Evolutionary conservation across 1,139 yeast genomes (phyloP), one percentile per base, ranked within the genome.

Genomic region (Saccharomyces uvarum): DNA sequence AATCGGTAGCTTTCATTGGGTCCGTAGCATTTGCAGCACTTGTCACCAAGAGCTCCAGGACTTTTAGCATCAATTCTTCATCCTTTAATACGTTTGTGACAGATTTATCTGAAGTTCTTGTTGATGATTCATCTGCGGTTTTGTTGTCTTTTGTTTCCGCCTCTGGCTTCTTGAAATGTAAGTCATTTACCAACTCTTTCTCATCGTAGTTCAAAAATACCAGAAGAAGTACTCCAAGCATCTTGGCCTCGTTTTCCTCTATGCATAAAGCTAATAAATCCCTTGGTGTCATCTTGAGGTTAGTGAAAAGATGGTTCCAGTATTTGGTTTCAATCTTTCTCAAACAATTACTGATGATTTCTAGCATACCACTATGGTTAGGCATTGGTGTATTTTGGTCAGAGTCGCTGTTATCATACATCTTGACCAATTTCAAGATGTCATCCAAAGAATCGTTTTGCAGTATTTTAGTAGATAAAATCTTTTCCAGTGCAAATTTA

Each of bases 261-360:
- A 77, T 70, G 42, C 74, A 63, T 60, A 67, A 57, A 54, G 72
- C 65, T 6, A 77, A 60, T 16, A 75, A 55, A 26, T 70, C 70
- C 53, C 77, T 70, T 26, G 82, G 77, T 7, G 74, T 66, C 55
- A 73, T 66, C 2, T 68, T 61, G 14, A 76, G 59, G 42, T 69
- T 70, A 4, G 70, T 65, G 62, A 85, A 83, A 41, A 84, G 72
- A 21, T 69, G 70, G 14, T 73, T 69, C 91, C 91, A 85, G 59
- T 80, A 79, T 52, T 78, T 77, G 24, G 78, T 75, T 63, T 85
- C 93, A 16, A 84, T 83, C 62, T 86, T 85, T 57, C 89, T 76
- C 31, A 87, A 72, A 65, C 84, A 80, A 26, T 81, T 80, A 19
- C 83, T 79, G 11, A 81, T 70, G 14, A 81, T 78, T 48, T 76